Base-by-base conservation (phyloP, 2,329 filamentous ascomycete species). In the Ophiostoma tasmaniense region DNA sequence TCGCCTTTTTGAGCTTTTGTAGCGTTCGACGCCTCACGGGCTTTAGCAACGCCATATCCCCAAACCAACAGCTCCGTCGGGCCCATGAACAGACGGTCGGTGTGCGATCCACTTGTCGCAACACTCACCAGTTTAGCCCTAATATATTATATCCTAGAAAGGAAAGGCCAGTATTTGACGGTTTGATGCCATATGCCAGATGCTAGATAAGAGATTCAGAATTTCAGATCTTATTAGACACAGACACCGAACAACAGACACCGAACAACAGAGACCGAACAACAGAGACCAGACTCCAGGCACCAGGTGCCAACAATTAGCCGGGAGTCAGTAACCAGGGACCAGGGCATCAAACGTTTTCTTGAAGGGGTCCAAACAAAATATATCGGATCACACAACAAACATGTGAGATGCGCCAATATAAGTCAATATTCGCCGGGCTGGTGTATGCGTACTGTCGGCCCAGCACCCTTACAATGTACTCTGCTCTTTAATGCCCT, bases 71-170 rank as follows among this genome's bases (percentile, higher is more conserved):
- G 30, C 22, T 8, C 10, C 25, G 25, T 33, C 33, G 20, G 20
- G 30, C 6, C 5, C 7, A 14, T 35, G 25, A 67, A 66, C n/a
- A 67, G 55, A 35, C n/a, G n/a, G n/a, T 6, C 61, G 66, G 66
- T 70, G 61, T 66, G 55, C 61, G 67, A 45, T 52, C n/a, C 7
- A 28, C 59, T 11, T 35, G 20, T 66, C 45, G 50, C 50, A 30
- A 30, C 20, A 14, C 25, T 30, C 13, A 13, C 4, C 13, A 59
- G n/a, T 30, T 5, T 22, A 28, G 22, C 52, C 52, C 22, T 28
- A n/a, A n/a, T n/a, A 28, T 39, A n/a, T 59, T 11, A 61, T 59
- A 17, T 61, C 11, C 55, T 30, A 22, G 10, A 25, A 11, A 25
- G 50, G 50, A 22, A 55, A 55, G 50, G 22, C n/a, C 17, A 55